Evolutionary conservation across 345 rosid genomes (phyloP), one percentile per base, ranked within the genome.

Genomic region (Camelina neglecta): DNA sequence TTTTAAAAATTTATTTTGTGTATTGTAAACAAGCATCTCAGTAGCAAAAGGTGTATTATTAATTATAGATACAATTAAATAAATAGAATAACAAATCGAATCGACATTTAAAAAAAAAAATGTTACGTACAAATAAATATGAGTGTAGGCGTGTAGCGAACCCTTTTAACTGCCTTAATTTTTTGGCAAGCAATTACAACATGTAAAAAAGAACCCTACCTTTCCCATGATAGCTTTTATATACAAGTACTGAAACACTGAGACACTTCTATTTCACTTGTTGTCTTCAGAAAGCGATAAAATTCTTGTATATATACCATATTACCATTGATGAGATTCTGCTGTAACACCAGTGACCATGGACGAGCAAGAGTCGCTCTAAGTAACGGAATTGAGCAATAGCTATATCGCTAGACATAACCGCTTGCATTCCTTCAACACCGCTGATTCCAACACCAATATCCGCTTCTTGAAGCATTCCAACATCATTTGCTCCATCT

Each of bases 351-450:
- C 99, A 92, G 81, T 95, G 99, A 48, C 99, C 99, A 70, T 95
- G 99, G 64, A 95, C 96, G 0, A 92, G 99, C 18, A 95, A 88
- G 78, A 92, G 82, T 59, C 97, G 88, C 79, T 95, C 99, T 79
- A 95, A 76, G 76, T 75, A 92, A 15, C 96, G 85, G 77, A 95
- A 95, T 49, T 95, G 99, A 29, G 99, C 94, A 72, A 91, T 85
- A 6, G 97, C 90, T 73, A 93, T 86, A 64, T 93, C 98, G 58
- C 98, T 93, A 58, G 99, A 92, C 99, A 95, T 95, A 71, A 92
- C 99, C 11, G 99, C 99, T 96, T 95, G 99, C 99, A 95, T 95
- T 69, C 99, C 99, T 67, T 95, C 99, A 55, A 89, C 88, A 7
- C 97, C 99, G 42, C 99, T 95, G 80, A 95, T 95, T 72, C 99